A percentile compares a stretch with the other conserved stretches of the same genome.
Evolutionary conservation across 78 protist genomes (phyloP).

Genomic region (Dictyostelium purpureum): DNA sequence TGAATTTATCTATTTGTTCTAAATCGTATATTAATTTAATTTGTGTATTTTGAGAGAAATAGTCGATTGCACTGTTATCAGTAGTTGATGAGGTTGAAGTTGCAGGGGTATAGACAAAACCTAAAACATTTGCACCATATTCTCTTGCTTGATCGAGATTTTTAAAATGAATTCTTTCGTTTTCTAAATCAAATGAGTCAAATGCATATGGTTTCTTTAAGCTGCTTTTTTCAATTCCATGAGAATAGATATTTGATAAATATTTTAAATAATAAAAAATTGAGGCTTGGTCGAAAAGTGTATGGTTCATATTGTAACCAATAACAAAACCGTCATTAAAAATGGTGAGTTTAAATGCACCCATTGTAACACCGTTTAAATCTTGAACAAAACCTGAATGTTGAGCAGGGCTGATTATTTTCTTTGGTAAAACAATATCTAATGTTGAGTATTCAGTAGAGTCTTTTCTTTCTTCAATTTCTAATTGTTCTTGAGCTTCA

Average conservation of each 20-base stretch:
- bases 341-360: not conserved
- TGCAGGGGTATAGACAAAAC: not conserved
- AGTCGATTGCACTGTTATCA: not conserved
- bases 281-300: conserved; percentile 11
- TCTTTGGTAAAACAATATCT: not conserved
- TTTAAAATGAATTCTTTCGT: too few relatives aligned
- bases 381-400: not conserved
- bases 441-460: not conserved
- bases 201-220: not conserved
- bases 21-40: not conserved
- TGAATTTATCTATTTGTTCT: not conserved
- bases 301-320: conserved; percentile 14
- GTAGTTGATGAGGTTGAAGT: not conserved
- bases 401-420: not conserved
- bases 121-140: not conserved
- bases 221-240: not conserved
- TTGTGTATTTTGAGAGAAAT: not conserved
- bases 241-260: not conserved
- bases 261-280: conserved; percentile 9
- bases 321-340: conserved; percentile 11
- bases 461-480: not conserved
- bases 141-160: not conserved
- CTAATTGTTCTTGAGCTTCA: not conserved
- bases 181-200: too few relatives aligned
- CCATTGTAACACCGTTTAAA: not conserved